These are phyloP conservation scores for Leccinellum luteum DNA, from an alignment of 768 basidiomycete genomes.

Conservation along the genomic window DNA sequence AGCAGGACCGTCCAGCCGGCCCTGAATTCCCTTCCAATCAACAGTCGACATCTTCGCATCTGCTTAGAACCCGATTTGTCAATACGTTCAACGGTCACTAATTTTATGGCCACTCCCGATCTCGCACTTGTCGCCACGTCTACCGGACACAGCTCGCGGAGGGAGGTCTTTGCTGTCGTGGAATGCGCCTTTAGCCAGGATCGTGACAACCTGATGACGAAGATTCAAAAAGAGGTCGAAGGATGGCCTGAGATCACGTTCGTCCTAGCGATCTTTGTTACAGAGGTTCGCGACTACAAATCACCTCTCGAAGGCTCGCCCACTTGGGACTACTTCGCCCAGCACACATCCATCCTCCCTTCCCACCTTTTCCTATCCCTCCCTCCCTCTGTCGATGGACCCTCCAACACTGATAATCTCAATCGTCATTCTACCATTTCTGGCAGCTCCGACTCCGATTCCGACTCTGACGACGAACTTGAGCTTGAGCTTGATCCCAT, in stretches of 20 bases:
- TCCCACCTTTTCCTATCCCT: not conserved
- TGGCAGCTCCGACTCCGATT: not conserved
- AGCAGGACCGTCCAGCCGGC: not conserved
- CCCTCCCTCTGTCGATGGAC: not conserved
- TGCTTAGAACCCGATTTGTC: not conserved
- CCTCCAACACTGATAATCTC: not conserved
- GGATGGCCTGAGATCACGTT: not conserved
- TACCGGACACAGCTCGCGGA: no score
- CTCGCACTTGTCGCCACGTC: not conserved
- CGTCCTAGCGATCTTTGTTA: not conserved
- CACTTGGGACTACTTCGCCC: not conserved
- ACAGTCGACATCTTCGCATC: not conserved
- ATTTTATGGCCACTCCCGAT: not conserved
- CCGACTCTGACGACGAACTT: not conserved
- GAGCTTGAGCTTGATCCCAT: not conserved
- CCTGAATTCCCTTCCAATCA: not conserved
- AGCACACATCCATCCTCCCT: not conserved
- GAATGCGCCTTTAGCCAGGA: not conserved
- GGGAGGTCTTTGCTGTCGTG: not conserved
- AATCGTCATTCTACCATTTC: not conserved
- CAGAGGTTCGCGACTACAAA: not conserved
- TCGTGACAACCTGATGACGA: not conserved
- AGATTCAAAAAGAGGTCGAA: not conserved
- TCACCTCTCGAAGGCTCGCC: not conserved
- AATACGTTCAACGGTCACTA: not conserved